Evolutionary conservation across 805 yeast species (phyloP), one percentile per base, ranked within the genome.

Genomic region (Saccharomycopsis sp.): DNA sequence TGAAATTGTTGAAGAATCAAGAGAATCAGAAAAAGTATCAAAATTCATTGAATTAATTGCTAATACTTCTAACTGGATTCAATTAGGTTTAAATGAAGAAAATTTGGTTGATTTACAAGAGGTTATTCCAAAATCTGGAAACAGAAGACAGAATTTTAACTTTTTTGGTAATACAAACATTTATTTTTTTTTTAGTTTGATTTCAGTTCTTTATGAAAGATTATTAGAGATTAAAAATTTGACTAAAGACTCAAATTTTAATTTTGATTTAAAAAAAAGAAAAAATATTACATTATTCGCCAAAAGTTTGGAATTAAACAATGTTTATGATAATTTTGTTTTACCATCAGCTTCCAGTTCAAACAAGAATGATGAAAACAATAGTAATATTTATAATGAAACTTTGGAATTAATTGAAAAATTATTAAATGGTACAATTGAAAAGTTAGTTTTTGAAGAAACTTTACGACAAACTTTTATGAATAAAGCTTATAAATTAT

Each of bases 361-460:
- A 5, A 15, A 4, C 18, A 8, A 5, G 5, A n/a, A 6, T n/a
- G 21, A 12, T 13, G 31, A 14, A 13, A 25, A 14, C n/a, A 27
- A 14, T 29, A 25, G 37, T 12, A 36, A 25, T 6, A 31, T 35
- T 15, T 92, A 92, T 58, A 63, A 68, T 27, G 96, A 89, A 59
- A 72, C 86, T n/a, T 64, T 92, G 44, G 67, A 64, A 2, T 67
- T 92, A 41, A 74, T 94, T 44, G 85, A 76, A 49, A 73, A 76
- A 48, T 66, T 86, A 38, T 80, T 92, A 49, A 92, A 85, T 49
- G 95, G 95, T 21, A 92, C 86, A 28, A 62, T 92, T 36, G 99
- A 92, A 54, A 94, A 85, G 48, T 92, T 81, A 59, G 79, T 87
- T 81, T 94, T 83, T 58, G 99, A 92, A 63, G 98, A 92, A 60